phyloP scores from a whole-genome alignment of 2,329 filamentous ascomycete genomes.

The Xylaria sp. region DNA sequence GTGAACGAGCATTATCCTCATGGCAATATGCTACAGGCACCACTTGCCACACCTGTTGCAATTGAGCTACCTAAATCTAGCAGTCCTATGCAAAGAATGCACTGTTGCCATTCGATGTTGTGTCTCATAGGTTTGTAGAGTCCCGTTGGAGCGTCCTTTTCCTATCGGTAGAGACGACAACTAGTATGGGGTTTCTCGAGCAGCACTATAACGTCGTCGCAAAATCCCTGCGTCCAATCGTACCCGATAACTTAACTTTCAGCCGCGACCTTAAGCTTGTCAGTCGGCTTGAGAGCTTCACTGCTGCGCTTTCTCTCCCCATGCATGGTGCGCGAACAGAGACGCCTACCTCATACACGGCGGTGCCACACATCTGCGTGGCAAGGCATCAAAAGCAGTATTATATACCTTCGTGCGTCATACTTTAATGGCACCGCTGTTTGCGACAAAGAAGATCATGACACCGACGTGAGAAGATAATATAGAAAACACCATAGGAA shows the following conservation, averaged over 20 bases:
- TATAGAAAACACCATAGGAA: not conserved
- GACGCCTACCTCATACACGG: conserved; percentile 34
- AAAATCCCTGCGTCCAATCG: conserved; percentile 29
- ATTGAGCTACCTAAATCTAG: too few relatives aligned
- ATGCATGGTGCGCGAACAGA: conserved; percentile 32
- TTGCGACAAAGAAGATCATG: conserved; percentile 11
- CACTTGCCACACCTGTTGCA: too few relatives aligned
- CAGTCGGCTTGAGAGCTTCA: conserved; percentile 16
- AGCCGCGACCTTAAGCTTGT: conserved; percentile 10
- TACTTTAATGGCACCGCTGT: conserved; percentile 29
- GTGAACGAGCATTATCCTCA: too few relatives aligned
- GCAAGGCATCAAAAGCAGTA: conserved; percentile 26
- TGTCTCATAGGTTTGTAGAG: not conserved
- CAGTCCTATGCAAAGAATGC: too few relatives aligned
- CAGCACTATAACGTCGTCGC: conserved; percentile 30
- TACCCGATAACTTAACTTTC: conserved; percentile 24
- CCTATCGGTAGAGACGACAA: conserved; percentile 30
- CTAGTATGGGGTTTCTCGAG: conserved; percentile 18
- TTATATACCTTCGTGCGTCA: conserved; percentile 35
- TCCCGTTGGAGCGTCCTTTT: conserved; percentile 27
- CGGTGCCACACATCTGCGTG: conserved; percentile 28
- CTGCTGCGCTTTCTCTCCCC: conserved; percentile 10
- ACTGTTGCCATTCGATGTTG: too few relatives aligned
- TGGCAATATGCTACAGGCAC: too few relatives aligned
- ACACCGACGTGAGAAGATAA: conserved; percentile 6